Conservation (phyloP, 148 eudicot species). For the Nepenthes gracilis region DNA sequence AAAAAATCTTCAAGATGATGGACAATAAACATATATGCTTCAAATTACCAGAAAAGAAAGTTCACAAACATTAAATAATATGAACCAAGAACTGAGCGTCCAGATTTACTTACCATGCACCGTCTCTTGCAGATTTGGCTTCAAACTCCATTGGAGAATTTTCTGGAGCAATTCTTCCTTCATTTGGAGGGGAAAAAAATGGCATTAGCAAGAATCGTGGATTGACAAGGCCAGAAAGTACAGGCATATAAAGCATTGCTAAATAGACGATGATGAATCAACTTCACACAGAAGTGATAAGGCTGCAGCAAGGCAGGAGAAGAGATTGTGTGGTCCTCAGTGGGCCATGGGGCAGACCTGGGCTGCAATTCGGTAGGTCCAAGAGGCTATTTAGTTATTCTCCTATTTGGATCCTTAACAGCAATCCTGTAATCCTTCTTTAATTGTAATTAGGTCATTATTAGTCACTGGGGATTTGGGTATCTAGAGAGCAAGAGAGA, state of each 20-base stretch:
- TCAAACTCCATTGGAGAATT: conserved; percentile 84
- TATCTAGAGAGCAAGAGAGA: too few species aligned
- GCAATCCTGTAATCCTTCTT: too few species aligned
- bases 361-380: too few species aligned
- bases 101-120: conserved; percentile 61
- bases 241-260: not conserved
- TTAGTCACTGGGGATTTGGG: too few species aligned
- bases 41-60: not conserved
- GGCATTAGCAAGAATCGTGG: not conserved
- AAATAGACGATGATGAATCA: not conserved
- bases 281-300: too few species aligned
- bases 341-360: too few species aligned
- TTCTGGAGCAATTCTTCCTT: conserved; percentile 44
- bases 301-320: too few species aligned
- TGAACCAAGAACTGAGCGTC: not conserved
- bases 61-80: not conserved
- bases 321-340: too few species aligned
- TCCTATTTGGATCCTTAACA: too few species aligned
- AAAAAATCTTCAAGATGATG: not conserved
- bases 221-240: not conserved
- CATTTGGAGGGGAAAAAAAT: conserved; percentile 14
- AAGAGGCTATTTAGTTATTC: too few species aligned
- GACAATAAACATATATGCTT: not conserved
- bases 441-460: too few species aligned
- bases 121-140: conserved; percentile 98